A percentile compares a stretch with the other conserved stretches of the same genome.
phyloP scores from a whole-genome alignment of 257 asterid genomes.

The Fraxinus quadrangulata region DNA sequence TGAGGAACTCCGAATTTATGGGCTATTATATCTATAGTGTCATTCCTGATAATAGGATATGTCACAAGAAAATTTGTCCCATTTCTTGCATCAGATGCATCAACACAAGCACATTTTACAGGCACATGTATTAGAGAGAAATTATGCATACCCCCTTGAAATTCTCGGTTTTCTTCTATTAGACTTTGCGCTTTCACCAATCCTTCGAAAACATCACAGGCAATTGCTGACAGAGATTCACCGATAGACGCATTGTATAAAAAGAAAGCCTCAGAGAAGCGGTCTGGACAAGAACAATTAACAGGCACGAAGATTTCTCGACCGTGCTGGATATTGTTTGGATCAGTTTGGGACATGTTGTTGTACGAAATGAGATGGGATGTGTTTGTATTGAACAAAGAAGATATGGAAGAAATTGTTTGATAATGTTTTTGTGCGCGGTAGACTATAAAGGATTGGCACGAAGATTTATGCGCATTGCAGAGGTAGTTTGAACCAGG shows the following conservation, averaged over 20 bases:
- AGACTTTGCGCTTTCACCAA: not conserved
- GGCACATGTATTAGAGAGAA: not conserved
- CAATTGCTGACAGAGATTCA: not conserved
- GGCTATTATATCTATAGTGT: not conserved
- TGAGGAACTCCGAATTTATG: not conserved
- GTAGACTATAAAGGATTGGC: not conserved
- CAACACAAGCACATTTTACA: not conserved
- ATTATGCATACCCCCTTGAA: not conserved
- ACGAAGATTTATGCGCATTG: not conserved
- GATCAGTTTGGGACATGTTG: not conserved
- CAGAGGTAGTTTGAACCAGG: conserved; percentile 19
- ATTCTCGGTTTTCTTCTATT: not conserved
- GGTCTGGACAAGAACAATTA: conserved; percentile 3
- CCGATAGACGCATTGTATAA: not conserved
- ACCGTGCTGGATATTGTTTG: not conserved
- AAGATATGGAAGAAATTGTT: conserved; percentile 1
- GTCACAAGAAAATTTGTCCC: conserved; percentile 3
- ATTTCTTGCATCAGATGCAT: not conserved
- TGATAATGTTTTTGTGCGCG: not conserved
- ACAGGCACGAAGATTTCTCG: not conserved
- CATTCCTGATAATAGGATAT: not conserved
- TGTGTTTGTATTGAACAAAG: not conserved
- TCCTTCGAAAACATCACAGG: conserved; percentile 3
- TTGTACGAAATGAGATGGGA: not conserved
- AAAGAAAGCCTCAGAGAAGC: conserved; percentile 3